A percentile compares a stretch with the other conserved stretches of the same genome.
Conservation (phyloP, 1,284 basidiomycete species). For the Heterobasidion parviporum region DNA sequence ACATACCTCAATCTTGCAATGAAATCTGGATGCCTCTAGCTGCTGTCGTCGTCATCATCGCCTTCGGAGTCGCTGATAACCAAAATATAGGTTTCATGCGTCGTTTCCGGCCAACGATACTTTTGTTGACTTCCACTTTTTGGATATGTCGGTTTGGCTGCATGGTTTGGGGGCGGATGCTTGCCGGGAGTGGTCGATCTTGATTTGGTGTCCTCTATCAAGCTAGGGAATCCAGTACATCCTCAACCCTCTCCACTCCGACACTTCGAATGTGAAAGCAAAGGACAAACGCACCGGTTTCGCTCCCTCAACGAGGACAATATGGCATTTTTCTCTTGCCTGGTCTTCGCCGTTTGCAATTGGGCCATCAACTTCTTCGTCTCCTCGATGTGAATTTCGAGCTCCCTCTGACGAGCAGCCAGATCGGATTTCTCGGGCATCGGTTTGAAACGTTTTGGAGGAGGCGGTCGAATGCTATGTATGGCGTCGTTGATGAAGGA, state of each 20-base stretch:
- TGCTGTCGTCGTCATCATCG: background rate
- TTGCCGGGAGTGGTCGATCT: background rate
- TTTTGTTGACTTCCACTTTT: background rate
- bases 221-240: background rate
- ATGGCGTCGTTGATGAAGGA: slow-evolving; percentile 9
- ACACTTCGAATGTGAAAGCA: background rate
- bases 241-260: background rate
- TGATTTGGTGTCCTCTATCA: background rate
- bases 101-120: slow-evolving; percentile 9
- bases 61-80: slow-evolving; percentile 10
- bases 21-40: background rate
- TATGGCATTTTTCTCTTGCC: slow-evolving; percentile 12
- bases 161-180: background rate
- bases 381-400: slow-evolving; percentile 14
- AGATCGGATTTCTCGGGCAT: slow-evolving; percentile 4
- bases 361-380: slow-evolving; percentile 15
- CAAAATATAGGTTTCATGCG: slow-evolving; percentile 5
- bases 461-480: slow-evolving; percentile 10
- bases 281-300: slow-evolving; percentile 14
- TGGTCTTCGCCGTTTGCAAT: slow-evolving; percentile 8
- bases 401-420: slow-evolving; percentile 10
- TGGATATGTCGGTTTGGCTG: background rate
- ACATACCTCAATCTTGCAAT: background rate
- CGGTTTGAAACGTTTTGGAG: slow-evolving; percentile 5
- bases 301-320: slow-evolving; percentile 10